Evolutionary conservation across 768 basidiomycete species (phyloP).

Genomic region (Mycena galopus): DNA sequence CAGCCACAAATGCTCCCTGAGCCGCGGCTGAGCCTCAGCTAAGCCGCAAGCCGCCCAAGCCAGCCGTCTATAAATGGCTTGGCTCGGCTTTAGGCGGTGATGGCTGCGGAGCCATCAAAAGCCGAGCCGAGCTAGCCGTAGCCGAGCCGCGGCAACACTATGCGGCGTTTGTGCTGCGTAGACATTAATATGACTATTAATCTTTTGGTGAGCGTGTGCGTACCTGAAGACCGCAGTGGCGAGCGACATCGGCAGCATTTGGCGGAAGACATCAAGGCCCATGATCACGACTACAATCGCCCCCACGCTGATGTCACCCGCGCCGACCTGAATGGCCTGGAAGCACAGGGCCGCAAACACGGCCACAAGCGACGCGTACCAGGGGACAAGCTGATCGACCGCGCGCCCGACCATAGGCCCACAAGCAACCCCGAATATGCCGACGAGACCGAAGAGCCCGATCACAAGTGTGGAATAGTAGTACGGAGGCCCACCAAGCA

Average conservation of each 20-base stretch:
- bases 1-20: no score
- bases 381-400: conserved; percentile 80
- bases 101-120: no score
- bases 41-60: no score
- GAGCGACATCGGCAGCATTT: conserved; percentile 78
- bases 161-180: no score
- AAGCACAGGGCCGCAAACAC: conserved; percentile 56
- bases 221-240: conserved; percentile 72
- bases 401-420: conserved; percentile 78
- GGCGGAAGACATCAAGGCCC: conserved; percentile 81
- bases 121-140: no score
- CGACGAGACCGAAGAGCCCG: conserved; percentile 81
- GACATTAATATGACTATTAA: no score
- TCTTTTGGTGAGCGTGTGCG: background rate
- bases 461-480: conserved; percentile 65
- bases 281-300: conserved; percentile 79
- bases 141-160: no score
- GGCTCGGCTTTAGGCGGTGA: no score
- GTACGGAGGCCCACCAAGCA: conserved; percentile 70
- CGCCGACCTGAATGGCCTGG: conserved; percentile 75
- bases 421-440: conserved; percentile 76
- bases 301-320: conserved; percentile 76
- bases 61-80: no score
- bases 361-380: conserved; percentile 78
- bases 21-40: no score